These are phyloP conservation scores for Aureobasidium sp. DNA, from an alignment of 2,329 filamentous ascomycete species.

Conservation along the genomic window DNA sequence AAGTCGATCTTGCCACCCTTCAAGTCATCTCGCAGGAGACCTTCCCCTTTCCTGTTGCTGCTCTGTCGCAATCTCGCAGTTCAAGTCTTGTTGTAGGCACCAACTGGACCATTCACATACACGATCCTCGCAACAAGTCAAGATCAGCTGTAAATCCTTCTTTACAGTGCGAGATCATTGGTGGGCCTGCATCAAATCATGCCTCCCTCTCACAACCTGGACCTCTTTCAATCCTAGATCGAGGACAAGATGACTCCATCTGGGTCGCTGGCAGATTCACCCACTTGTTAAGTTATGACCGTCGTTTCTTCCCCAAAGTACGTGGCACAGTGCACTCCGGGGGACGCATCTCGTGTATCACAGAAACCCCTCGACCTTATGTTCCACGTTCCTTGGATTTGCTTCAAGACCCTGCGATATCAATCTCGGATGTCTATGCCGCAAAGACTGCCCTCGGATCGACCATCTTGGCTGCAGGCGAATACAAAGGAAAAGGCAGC, in stretches of 20 bases:
- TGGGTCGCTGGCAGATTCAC: slow-evolving; percentile 86
- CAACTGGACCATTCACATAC: slow-evolving; percentile 70
- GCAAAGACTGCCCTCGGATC: slow-evolving; percentile 51
- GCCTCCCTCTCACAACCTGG: slow-evolving; percentile 72
- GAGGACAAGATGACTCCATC: slow-evolving; percentile 61
- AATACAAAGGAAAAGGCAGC: slow-evolving; percentile 86
- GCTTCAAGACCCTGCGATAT: slow-evolving; percentile 42
- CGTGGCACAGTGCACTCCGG: slow-evolving; percentile 77
- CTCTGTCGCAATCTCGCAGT: slow-evolving; percentile 63
- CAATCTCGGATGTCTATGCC: slow-evolving; percentile 46
- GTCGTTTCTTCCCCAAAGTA: slow-evolving; percentile 73
- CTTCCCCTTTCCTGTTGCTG: slow-evolving; percentile 78
- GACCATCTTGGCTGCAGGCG: slow-evolving; percentile 74
- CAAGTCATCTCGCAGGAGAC: slow-evolving; percentile 60
- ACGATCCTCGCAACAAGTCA: slow-evolving; percentile 58
- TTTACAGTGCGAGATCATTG: slow-evolving; percentile 24
- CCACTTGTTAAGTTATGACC: slow-evolving; percentile 81
- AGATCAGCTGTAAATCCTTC: slow-evolving; percentile 16
- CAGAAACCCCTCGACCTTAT: slow-evolving; percentile 62
- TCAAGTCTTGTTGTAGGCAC: slow-evolving; percentile 80
- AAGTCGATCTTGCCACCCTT: slow-evolving; percentile 72
- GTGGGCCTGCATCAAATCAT: slow-evolving; percentile 44
- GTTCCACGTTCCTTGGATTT: slow-evolving; percentile 56
- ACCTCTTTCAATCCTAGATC: slow-evolving; percentile 74
- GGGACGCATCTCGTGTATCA: slow-evolving; percentile 66